Base-by-base conservation (phyloP, 1,139 yeast genomes). In the Arxiozyma bovina region DNA sequence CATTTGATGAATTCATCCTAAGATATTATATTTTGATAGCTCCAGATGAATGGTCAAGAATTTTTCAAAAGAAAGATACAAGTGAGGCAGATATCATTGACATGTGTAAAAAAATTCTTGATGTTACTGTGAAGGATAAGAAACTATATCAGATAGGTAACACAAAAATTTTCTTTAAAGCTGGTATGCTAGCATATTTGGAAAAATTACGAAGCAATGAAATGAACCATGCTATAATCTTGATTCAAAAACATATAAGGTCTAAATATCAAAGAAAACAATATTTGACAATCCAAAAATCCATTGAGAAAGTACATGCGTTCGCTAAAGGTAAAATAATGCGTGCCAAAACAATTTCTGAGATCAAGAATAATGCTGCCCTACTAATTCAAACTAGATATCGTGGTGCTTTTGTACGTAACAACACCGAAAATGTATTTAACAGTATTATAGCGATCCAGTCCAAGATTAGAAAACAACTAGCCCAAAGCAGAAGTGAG, bases 161-260 rank as follows among this genome's bases (percentile, higher is more conserved):
- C 65, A 87, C 97, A 44, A 94, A 93, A 71, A 90, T 93, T 51
- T 94, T 94, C 73, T 94, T 94, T 77, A 90, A 93, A 70, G 96
- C 98, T 43, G 99, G 99, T 66, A 90, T 93, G 78, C 78, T 94
- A 67, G 99, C 99, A 20, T 86, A 85, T 61, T 80, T 94, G 60
- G 99, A 94, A 73, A 89, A 89, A 63, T 74, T 87, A 65, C 83
- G 99, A 70, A 74, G 91, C 38, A 90, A 87, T 61, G 87, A 91
- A 64, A 80, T 91, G 63, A 80, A 81, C 67, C 79, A 74, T 56
- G 85, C 96, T 53, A 97, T 97, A 4, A 85, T 84, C 34, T 74
- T 87, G 73, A 86, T 93, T 62, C 99, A 94, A 74, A 90, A 89
- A 79, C 82, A 87, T 64, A 75, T 93, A 68, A 82, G 89, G 66